phyloP scores from a whole-genome alignment of 352 stramenopile genomes.

The Phytophthora crassamura region DNA sequence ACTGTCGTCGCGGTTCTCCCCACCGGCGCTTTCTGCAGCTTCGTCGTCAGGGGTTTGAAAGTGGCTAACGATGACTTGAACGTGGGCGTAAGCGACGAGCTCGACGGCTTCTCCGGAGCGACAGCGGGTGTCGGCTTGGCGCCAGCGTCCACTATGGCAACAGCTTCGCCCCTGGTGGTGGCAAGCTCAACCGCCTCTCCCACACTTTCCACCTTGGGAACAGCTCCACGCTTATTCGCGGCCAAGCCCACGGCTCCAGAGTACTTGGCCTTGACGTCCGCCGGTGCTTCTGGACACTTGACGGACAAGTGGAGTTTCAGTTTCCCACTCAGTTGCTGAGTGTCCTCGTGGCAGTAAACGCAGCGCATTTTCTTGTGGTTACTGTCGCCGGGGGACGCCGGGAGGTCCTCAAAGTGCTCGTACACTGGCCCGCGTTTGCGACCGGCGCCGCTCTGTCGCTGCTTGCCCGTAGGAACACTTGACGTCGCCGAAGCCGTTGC shows the following conservation, averaged over 20 bases:
- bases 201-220: not conserved
- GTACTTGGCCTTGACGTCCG: constrained; percentile 28
- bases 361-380: constrained; percentile 43
- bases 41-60: constrained; percentile 2
- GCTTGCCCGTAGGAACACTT: constrained; percentile 13
- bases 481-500: constrained; percentile 17
- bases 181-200: too few species aligned
- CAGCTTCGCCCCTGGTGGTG: not conserved
- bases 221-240: not conserved
- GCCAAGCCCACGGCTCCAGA: not conserved
- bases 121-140: not conserved
- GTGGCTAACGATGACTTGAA: not conserved
- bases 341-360: constrained; percentile 35
- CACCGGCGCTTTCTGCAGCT: not conserved
- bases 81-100: not conserved
- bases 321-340: constrained; percentile 37
- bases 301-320: constrained; percentile 38
- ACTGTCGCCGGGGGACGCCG: constrained; percentile 1
- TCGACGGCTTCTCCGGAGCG: not conserved
- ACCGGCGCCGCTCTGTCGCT: constrained; percentile 10
- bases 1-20: not conserved
- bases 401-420: constrained; percentile 41
- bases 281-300: constrained; percentile 28
- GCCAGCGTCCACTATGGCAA: not conserved
- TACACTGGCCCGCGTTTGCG: constrained; percentile 49